phyloP scores from a whole-genome alignment of 176 grass and related monocot species.

The Paspalum vaginatum region DNA sequence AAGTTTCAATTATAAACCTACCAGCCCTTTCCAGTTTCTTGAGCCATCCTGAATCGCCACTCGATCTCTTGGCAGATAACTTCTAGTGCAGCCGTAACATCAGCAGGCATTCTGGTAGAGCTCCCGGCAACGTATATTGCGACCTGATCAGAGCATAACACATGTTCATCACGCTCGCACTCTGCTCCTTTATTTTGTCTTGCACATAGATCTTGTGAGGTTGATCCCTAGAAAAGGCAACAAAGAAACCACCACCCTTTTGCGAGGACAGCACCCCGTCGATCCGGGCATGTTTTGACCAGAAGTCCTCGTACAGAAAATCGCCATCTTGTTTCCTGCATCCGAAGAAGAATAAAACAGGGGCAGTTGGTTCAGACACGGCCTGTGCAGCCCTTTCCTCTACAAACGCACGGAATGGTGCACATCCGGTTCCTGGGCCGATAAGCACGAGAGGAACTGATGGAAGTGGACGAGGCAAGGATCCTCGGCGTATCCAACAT shows the following conservation, averaged over 20 bases:
- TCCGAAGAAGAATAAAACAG: constrained; percentile 82
- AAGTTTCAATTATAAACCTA: too few species aligned
- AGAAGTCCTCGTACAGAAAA: constrained; percentile 81
- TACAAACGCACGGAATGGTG: constrained; percentile 76
- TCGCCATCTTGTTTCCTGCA: constrained; percentile 64
- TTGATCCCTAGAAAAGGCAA: constrained; percentile 88
- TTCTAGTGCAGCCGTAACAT: constrained; percentile 69
- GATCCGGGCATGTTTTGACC: constrained; percentile 58
- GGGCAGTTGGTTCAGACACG: constrained; percentile 38
- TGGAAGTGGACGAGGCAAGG: constrained; percentile 55
- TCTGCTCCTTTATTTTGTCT: constrained; percentile 83
- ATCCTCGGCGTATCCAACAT: constrained; percentile 72
- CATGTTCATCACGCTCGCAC: constrained; percentile 66
- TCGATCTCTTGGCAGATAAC: constrained; percentile 59
- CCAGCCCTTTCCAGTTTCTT: constrained; percentile 59
- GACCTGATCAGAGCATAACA: constrained; percentile 45
- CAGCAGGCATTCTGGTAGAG: constrained; percentile 79
- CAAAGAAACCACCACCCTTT: constrained; percentile 76
- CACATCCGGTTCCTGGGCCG: constrained; percentile 84
- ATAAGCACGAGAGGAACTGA: constrained; percentile 74
- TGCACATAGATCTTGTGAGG: constrained; percentile 80
- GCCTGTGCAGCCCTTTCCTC: constrained; percentile 62
- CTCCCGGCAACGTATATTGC: constrained; percentile 68
- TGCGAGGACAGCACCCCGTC: constrained; percentile 57
- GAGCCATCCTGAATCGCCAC: constrained; percentile 45